These are phyloP conservation scores for Dryas octopetala DNA, from an alignment of 306 rosid species.

Conservation along the genomic window DNA sequence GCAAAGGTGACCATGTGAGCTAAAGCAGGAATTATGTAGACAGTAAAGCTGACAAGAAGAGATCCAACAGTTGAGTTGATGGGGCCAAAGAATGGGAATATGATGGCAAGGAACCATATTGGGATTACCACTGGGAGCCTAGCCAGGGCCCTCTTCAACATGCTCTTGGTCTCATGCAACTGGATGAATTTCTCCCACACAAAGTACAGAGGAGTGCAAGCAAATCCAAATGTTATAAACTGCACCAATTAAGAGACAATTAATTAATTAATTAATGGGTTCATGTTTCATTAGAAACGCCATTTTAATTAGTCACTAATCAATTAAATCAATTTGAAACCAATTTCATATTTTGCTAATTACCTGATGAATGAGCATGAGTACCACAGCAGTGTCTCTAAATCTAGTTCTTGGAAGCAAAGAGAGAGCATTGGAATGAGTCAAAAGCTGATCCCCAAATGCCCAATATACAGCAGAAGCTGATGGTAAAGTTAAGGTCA, in stretches of 20 bases:
- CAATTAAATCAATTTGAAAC: background rate
- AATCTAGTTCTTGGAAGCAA: constrained; percentile 75
- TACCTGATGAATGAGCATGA: constrained; percentile 99
- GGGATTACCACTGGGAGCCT: constrained; percentile 95
- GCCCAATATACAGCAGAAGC: constrained; percentile 97
- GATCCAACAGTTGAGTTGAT: constrained; percentile 97
- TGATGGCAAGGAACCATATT: constrained; percentile 92
- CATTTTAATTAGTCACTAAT: background rate
- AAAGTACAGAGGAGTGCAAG: constrained; percentile 95
- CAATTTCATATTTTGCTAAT: background rate
- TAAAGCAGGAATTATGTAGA: constrained; percentile 92
- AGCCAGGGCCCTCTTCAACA: constrained; percentile 72
- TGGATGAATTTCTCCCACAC: constrained; percentile 95
- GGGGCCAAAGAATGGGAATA: constrained; percentile 98
- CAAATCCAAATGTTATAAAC: constrained; percentile 98
- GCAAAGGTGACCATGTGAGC: constrained; percentile 97
- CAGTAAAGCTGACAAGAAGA: constrained; percentile 95
- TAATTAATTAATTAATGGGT: background rate
- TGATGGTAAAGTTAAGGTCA: constrained; percentile 90
- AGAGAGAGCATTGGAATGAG: constrained; percentile 88
- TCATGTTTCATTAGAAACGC: too few relatives aligned
- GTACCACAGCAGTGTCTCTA: constrained; percentile 79
- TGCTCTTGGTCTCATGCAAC: constrained; percentile 82
- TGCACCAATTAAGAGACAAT: constrained; percentile 26
- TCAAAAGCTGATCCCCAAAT: constrained; percentile 83